Evolutionary conservation across 179 eudicot genomes (phyloP).

Genomic region (Spergularia azorica): DNA sequence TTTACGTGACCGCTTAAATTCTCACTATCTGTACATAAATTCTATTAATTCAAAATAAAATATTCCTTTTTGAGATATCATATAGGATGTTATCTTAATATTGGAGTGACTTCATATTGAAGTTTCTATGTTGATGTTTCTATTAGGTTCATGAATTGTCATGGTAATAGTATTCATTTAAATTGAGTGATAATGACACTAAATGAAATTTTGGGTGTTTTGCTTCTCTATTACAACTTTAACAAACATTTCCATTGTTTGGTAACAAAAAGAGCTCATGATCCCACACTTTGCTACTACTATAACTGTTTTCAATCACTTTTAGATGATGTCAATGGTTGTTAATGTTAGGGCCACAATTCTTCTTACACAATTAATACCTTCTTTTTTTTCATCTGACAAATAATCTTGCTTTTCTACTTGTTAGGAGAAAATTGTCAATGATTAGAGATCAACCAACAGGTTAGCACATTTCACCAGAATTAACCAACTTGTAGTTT

Average conservation of each 20-base stretch:
- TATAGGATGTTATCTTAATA: not conserved
- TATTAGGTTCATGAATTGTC: slow-evolving; percentile 12
- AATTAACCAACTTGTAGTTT: not conserved
- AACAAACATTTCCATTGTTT: slow-evolving; percentile 32
- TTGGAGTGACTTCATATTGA: slow-evolving; percentile 13
- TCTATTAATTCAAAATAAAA: no score
- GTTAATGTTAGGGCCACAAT: slow-evolving; percentile 36
- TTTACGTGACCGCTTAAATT: no score
- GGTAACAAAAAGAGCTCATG: slow-evolving; percentile 19
- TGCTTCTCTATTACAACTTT: slow-evolving; percentile 33
- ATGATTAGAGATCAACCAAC: slow-evolving; percentile 27
- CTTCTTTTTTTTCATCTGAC: not conserved
- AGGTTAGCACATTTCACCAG: slow-evolving; percentile 12
- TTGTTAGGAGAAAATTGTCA: slow-evolving; percentile 13
- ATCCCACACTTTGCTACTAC: not conserved
- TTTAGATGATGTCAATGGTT: slow-evolving; percentile 31
- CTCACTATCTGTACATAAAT: no score
- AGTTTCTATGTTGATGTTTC: slow-evolving; percentile 10
- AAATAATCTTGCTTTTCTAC: no score
- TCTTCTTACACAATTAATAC: slow-evolving; percentile 32
- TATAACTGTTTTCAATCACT: slow-evolving; percentile 16
- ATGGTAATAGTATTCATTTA: slow-evolving; percentile 6
- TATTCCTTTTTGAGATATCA: no score
- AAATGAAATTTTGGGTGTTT: slow-evolving; percentile 19
- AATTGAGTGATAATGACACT: slow-evolving; percentile 31